Evolutionary conservation across 257 asterid species (phyloP).

Genomic region (Linaria vulgaris): DNA sequence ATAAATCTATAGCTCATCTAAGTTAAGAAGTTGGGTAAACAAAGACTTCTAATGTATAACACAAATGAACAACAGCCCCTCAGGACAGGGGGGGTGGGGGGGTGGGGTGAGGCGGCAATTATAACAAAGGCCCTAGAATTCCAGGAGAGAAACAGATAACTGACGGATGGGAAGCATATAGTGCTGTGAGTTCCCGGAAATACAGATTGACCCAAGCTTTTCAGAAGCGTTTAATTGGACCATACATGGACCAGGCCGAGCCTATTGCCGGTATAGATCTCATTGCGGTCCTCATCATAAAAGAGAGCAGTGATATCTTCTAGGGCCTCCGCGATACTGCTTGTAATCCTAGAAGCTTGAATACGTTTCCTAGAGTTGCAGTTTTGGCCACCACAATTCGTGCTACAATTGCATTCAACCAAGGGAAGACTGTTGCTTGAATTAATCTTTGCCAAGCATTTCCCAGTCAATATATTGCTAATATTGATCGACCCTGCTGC

Average conservation of each 20-base stretch:
- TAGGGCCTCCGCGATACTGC: slow-evolving; percentile 72
- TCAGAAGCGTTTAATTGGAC: slow-evolving; percentile 49
- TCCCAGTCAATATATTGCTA: too few species aligned
- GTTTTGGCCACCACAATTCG: slow-evolving; percentile 46
- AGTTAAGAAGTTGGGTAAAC: neutral
- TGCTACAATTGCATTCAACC: slow-evolving; percentile 48
- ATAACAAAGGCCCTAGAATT: neutral
- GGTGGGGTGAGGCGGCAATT: too few species aligned
- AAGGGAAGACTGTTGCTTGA: slow-evolving; percentile 42
- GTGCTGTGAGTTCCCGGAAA: slow-evolving; percentile 17
- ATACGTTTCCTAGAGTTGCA: slow-evolving; percentile 49
- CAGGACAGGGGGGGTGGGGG: neutral
- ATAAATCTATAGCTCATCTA: slow-evolving; percentile 6
- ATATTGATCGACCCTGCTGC: slow-evolving; percentile 80
- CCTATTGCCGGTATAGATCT: slow-evolving; percentile 81
- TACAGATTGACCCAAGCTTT: neutral
- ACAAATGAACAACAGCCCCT: neutral
- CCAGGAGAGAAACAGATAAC: neutral
- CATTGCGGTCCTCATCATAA: slow-evolving; percentile 83
- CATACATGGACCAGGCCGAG: slow-evolving; percentile 77
- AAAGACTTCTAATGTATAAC: neutral
- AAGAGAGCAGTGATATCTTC: slow-evolving; percentile 87
- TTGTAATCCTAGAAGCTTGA: slow-evolving; percentile 42
- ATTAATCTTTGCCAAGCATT: slow-evolving; percentile 81
- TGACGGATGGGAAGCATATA: slow-evolving; percentile 13